Conservation (phyloP, 805 yeast species). For the Henningerozyma blattae region DNA sequence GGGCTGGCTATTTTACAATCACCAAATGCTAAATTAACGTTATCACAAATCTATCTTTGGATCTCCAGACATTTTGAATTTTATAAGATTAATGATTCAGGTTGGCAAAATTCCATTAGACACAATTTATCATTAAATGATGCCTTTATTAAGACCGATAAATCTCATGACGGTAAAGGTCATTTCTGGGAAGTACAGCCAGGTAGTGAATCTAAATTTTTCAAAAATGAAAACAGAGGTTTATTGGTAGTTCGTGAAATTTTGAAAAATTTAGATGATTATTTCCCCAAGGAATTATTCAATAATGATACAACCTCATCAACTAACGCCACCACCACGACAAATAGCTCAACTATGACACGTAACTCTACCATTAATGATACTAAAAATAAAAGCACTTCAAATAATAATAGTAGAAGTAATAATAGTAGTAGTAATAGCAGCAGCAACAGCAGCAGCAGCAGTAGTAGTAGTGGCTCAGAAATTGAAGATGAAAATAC, state of each 20-base stretch:
- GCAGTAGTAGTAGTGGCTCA: too few relatives aligned
- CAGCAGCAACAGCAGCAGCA: too few relatives aligned
- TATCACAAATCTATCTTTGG: constrained; percentile 86
- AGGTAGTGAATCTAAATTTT: constrained; percentile 74
- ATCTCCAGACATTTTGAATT: constrained; percentile 75
- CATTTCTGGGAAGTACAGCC: constrained; percentile 86
- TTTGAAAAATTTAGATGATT: constrained; percentile 10
- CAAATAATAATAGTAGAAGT: too few relatives aligned
- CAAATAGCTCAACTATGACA: too few relatives aligned
- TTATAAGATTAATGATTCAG: constrained; percentile 75
- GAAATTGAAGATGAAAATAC: too few relatives aligned
- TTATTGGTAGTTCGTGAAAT: constrained; percentile 13
- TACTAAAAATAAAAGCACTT: too few relatives aligned
- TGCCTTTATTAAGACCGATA: constrained; percentile 79
- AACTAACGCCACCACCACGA: too few relatives aligned
- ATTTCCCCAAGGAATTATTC: too few relatives aligned
- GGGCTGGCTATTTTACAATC: constrained; percentile 14
- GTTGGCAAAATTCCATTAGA: constrained; percentile 97
- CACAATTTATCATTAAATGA: constrained; percentile 89
- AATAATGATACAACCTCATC: too few relatives aligned
- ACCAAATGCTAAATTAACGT: constrained; percentile 40
- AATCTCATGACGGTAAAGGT: constrained; percentile 76
- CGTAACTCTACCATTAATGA: too few relatives aligned
- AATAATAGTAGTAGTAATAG: too few relatives aligned
- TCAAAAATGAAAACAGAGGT: constrained; percentile 33